Evolutionary conservation across 2,329 filamentous ascomycete genomes (phyloP).

Genomic region (Fusarium sp.): DNA sequence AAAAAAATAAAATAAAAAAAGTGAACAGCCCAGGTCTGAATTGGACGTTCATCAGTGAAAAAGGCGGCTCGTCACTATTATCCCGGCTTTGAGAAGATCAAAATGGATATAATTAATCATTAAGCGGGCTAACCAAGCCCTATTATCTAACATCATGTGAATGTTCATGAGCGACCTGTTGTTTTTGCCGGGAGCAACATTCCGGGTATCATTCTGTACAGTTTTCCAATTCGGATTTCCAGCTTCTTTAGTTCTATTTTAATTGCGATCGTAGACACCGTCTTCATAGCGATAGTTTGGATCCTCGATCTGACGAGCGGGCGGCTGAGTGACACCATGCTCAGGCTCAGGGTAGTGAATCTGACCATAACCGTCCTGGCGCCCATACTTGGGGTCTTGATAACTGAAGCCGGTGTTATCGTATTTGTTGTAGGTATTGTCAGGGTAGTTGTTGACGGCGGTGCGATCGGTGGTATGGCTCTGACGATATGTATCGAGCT

Average conservation of each 20-base stretch:
- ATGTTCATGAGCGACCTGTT: constrained; percentile 19
- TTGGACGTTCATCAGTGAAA: too few relatives aligned
- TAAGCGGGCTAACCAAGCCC: constrained; percentile 11
- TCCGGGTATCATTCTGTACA: constrained; percentile 25
- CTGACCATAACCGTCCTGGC: constrained; percentile 44
- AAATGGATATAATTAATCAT: constrained; percentile 30
- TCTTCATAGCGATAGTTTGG: constrained; percentile 50
- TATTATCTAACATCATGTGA: constrained; percentile 17
- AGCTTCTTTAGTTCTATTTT: not conserved
- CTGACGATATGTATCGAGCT: constrained; percentile 52
- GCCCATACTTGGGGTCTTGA: constrained; percentile 35
- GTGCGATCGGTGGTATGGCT: constrained; percentile 55
- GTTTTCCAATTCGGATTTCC: not conserved
- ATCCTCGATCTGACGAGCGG: constrained; percentile 12
- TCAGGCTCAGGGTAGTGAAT: constrained; percentile 42
- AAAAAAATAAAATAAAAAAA: too few relatives aligned
- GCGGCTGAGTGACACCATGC: constrained; percentile 17
- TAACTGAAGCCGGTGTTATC: constrained; percentile 38
- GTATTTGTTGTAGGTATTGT: constrained; percentile 42
- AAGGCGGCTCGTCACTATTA: not conserved
- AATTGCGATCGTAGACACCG: constrained; percentile 49
- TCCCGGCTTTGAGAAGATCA: not conserved
- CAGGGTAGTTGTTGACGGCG: constrained; percentile 44
- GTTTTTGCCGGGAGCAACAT: constrained; percentile 10
- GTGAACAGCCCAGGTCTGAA: not conserved